phyloP scores from a whole-genome alignment of 768 basidiomycete species.

The Kwoniella dendrophila region DNA sequence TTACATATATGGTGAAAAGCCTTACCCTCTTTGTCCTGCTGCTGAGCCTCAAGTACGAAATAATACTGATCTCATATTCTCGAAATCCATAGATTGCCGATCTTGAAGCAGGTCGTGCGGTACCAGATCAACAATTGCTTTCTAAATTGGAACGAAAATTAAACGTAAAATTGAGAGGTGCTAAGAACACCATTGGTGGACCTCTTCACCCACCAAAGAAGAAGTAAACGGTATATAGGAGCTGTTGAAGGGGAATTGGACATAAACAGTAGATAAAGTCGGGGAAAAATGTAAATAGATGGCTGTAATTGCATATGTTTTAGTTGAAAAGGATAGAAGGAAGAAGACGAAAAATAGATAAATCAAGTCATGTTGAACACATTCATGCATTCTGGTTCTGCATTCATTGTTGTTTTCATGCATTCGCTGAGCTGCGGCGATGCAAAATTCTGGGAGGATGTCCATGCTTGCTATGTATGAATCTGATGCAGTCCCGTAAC shows the following conservation, averaged over 20 bases:
- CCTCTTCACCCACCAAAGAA: conserved; percentile 54
- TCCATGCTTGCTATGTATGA: too few relatives aligned
- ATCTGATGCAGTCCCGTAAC: too few relatives aligned
- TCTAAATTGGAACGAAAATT: conserved; percentile 83
- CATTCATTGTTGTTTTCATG: too few relatives aligned
- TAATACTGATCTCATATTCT: background rate
- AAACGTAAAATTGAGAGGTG: conserved; percentile 86
- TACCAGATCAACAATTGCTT: conserved; percentile 83
- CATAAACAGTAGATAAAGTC: background rate
- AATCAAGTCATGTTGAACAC: too few relatives aligned
- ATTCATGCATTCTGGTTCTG: too few relatives aligned
- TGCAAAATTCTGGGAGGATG: too few relatives aligned
- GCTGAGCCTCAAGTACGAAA: too few relatives aligned
- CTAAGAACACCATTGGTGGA: conserved; percentile 51
- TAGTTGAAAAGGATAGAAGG: background rate
- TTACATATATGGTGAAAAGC: too few relatives aligned
- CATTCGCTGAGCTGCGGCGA: too few relatives aligned
- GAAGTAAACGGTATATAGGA: conserved; percentile 16
- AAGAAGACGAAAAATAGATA: background rate
- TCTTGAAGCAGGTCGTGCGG: conserved; percentile 83
- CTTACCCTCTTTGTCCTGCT: background rate
- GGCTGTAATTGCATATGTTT: too few relatives aligned
- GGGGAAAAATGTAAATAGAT: too few relatives aligned
- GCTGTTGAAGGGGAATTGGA: background rate
- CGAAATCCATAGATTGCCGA: conserved; percentile 59